Evolutionary conservation across 371 early-diverging fungal species (phyloP), one percentile per base, ranked within the genome.

Genomic region (Saksenaea vasiformis): DNA sequence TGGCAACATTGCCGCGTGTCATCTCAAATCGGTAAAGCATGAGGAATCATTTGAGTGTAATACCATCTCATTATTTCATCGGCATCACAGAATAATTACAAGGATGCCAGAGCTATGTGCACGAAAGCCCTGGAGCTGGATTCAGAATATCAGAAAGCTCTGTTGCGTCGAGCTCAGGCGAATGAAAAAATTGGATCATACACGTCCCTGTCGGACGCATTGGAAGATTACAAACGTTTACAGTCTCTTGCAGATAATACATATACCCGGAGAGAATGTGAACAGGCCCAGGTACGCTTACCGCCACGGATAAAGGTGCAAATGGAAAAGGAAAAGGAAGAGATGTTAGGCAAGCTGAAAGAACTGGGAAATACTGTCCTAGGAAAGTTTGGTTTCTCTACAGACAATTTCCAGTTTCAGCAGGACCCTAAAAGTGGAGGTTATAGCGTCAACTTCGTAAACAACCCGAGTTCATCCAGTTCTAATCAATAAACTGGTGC

Each of bases 161-260:
- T 91, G 44, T 72, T 89, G 47, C 84, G 95, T 27, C 84, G 93
- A 56, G 95, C 95, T 3, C 89, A 89, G 66, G 91, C 93, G 3
- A 89, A 88, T 68, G 93, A 88, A 66, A 72, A 81, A 35, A 58
- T 87, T 5, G 78, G 73, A 0, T 82, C 82, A 0, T 85, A 77
- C 22, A 47, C 83, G 2, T 66, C 87, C 22, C 60, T 90, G 38
- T 74, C 71, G 0, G 82, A 84, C 17, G 86, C 91, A 5, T 69
- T 88, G 31, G 76, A 87, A 34, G 90, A 88, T 66, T 84, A 83
- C 64, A 56, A 76, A 37, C 61, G 60, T 22, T 61, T 87, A 24
- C 63, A 67, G 13, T 67, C 71, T 14, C 64, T 72, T 19, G 76
- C 71, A 3, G 17, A 74, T 26, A 83, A 77, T 26, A 19, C 62